Evolutionary conservation across 2,329 filamentous ascomycete species (phyloP).

Genomic region (Plectosphaerella plurivora): DNA sequence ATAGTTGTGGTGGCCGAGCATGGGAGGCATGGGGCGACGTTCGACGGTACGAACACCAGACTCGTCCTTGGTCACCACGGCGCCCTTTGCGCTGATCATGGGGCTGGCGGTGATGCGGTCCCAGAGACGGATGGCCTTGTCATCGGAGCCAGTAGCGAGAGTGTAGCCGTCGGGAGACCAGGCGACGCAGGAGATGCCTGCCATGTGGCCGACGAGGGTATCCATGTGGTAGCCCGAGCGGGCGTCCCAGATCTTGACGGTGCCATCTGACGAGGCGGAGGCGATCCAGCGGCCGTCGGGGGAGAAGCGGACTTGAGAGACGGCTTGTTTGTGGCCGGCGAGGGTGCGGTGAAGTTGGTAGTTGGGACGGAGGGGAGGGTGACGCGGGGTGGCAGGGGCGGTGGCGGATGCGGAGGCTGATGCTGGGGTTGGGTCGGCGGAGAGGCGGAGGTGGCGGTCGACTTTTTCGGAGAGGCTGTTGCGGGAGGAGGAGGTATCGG

Average conservation of each 20-base stretch:
- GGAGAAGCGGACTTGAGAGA: constrained; percentile 85
- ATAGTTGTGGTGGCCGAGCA: constrained; percentile 93
- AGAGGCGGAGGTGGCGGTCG: constrained; percentile 13
- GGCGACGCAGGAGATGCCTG: constrained; percentile 86
- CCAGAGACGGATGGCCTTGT: constrained; percentile 95
- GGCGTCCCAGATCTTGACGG: constrained; percentile 87
- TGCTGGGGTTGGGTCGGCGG: constrained; percentile 20
- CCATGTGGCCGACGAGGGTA: constrained; percentile 88
- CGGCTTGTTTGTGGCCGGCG: constrained; percentile 70
- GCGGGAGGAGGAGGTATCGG: constrained; percentile 17
- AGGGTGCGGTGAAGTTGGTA: constrained; percentile 69
- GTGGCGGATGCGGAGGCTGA: constrained; percentile 16
- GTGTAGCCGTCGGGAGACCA: constrained; percentile 89
- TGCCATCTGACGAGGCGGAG: constrained; percentile 83
- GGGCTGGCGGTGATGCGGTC: constrained; percentile 62
- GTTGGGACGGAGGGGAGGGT: constrained; percentile 49
- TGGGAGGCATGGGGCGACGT: constrained; percentile 40
- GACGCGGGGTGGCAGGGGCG: constrained; percentile 26
- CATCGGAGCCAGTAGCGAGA: constrained; percentile 87
- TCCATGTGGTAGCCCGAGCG: constrained; percentile 74
- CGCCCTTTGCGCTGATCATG: constrained; percentile 37
- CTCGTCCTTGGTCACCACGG: constrained; percentile 7
- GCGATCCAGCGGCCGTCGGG: constrained; percentile 88
- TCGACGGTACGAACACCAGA: not conserved
- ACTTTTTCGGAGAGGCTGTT: constrained; percentile 8